Evolutionary conservation across 495 filamentous ascomycete species (phyloP).

Genomic region (Aspergillus affinis): DNA sequence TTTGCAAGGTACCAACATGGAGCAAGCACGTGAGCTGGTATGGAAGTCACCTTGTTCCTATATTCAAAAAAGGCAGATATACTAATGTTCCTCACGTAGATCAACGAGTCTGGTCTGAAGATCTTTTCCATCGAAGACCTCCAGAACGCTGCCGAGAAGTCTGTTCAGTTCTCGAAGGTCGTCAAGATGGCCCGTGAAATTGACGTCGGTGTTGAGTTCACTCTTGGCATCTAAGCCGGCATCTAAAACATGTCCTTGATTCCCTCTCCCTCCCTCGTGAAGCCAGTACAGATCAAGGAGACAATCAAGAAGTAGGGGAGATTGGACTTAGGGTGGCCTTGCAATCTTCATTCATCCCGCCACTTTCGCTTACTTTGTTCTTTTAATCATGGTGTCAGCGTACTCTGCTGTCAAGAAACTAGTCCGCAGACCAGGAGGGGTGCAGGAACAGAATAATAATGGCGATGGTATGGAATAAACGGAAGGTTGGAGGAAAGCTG

Average conservation of each 20-base stretch:
- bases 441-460: constrained; percentile 1
- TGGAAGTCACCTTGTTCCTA: not conserved
- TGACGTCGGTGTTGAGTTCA: constrained; percentile 97
- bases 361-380: not conserved
- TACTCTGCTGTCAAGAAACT: not conserved
- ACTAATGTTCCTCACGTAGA: constrained; percentile 40
- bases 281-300: not conserved
- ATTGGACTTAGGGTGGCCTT: not conserved
- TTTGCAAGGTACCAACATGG: constrained; percentile 98
- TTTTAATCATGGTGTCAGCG: not conserved
- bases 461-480: not conserved
- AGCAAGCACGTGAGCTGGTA: constrained; percentile 85
- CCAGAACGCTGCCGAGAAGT: constrained; percentile 95
- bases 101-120: constrained; percentile 97
- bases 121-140: constrained; percentile 99
- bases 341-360: not conserved
- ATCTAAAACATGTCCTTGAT: not conserved
- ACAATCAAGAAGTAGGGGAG: not conserved
- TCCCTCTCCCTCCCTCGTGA: not conserved
- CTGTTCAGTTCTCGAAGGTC: constrained; percentile 97
- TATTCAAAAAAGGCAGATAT: not conserved
- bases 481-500: not conserved
- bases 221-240: constrained; percentile 76
- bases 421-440: no score
- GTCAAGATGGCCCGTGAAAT: constrained; percentile 99